Percentiles rank a stretch among this genome's conserved stretches.
Conservation (phyloP, 345 rosid genomes). For the Dipteronia sinensis region DNA sequence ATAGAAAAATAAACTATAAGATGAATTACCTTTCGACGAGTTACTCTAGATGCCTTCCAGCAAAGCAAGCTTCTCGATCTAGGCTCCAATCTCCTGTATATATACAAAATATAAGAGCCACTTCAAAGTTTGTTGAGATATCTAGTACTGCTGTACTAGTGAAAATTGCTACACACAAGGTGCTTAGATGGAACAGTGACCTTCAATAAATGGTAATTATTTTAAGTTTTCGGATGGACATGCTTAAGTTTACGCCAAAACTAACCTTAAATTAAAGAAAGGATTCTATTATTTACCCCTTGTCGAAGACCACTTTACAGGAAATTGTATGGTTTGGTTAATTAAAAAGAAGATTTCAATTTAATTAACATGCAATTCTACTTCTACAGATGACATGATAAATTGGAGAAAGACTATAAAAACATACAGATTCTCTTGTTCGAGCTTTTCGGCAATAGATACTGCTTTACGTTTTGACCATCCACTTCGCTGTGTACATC, state of each 20-base stretch:
- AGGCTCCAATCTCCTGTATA: conserved; percentile 86
- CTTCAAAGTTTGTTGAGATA: conserved; percentile 5
- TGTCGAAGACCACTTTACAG: neutral
- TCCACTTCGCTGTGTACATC: conserved; percentile 58
- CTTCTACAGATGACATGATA: neutral
- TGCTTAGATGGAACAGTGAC: neutral
- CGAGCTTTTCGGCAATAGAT: conserved; percentile 90
- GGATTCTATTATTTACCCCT: neutral
- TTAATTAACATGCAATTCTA: conserved; percentile 1
- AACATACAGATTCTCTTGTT: conserved; percentile 91
- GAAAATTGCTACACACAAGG: neutral
- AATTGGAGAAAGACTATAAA: neutral
- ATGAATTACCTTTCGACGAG: conserved; percentile 69
- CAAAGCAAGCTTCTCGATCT: conserved; percentile 85
- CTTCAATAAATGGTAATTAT: neutral
- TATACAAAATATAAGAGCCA: conserved; percentile 16
- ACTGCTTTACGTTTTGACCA: conserved; percentile 91
- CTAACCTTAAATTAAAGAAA: neutral
- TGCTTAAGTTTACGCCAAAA: neutral
- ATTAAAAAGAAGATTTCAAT: neutral
- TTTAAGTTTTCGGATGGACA: neutral
- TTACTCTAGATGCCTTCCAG: conserved; percentile 75
- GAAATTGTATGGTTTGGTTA: neutral
- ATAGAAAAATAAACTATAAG: neutral
- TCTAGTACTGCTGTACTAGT: neutral